phyloP scores from a whole-genome alignment of 192 early-diverging fungal species.

The Mortierella claussenii region DNA sequence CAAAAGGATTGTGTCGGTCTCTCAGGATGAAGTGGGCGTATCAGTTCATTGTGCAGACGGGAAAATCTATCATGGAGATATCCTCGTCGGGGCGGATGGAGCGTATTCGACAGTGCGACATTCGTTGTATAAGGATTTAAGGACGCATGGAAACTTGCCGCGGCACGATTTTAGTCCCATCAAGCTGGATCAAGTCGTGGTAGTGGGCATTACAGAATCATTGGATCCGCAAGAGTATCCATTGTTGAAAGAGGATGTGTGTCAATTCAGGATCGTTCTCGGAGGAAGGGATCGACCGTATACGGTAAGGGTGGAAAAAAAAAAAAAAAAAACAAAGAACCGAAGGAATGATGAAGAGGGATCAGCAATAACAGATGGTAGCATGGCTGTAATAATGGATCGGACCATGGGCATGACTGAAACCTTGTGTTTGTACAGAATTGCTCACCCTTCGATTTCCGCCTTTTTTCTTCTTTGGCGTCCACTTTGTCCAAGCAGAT shows the following conservation, averaged over 20 bases:
- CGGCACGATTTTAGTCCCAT: constrained; percentile 39
- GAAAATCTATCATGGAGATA: constrained; percentile 41
- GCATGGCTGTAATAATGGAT: no score
- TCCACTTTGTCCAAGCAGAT: no score
- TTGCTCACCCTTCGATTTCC: not conserved
- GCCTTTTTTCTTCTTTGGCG: not conserved
- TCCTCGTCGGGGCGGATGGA: constrained; percentile 39
- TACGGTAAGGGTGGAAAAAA: constrained; percentile 17
- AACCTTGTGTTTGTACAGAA: no score
- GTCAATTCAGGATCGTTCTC: constrained; percentile 49
- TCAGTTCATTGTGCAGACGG: constrained; percentile 31
- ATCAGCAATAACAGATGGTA: no score
- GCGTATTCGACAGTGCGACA: constrained; percentile 44
- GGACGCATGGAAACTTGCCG: constrained; percentile 30
- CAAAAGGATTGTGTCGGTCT: constrained; percentile 25
- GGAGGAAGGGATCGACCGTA: constrained; percentile 41
- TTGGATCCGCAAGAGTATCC: constrained; percentile 29
- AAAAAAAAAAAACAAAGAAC: not conserved
- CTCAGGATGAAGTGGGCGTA: constrained; percentile 36
- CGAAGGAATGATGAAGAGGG: not conserved
- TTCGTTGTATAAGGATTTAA: constrained; percentile 30
- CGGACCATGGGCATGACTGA: no score
- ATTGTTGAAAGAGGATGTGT: constrained; percentile 44
- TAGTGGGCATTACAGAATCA: constrained; percentile 39
- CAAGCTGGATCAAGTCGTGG: constrained; percentile 45